Conservation (phyloP, 2,329 filamentous ascomycete species). For the Lecanicillium sp. region DNA sequence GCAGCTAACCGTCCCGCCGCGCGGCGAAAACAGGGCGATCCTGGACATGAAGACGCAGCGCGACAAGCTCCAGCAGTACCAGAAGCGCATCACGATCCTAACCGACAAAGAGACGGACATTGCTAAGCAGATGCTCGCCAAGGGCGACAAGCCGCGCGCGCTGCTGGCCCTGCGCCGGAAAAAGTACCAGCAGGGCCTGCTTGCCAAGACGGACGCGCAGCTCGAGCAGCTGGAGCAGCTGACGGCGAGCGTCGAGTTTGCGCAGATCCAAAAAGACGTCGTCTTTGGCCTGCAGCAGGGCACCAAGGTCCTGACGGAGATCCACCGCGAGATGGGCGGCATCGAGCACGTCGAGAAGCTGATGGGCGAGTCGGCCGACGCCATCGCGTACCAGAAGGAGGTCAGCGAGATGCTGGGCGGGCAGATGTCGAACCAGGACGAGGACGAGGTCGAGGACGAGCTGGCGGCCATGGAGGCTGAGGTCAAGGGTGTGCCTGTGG, state of each 20-base stretch:
- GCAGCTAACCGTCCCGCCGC: slow-evolving; percentile 7
- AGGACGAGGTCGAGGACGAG: slow-evolving; percentile 97
- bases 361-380: slow-evolving; percentile 87
- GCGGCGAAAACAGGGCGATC: slow-evolving; percentile 72
- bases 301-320: slow-evolving; percentile 81
- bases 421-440: slow-evolving; percentile 86
- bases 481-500: slow-evolving; percentile 14
- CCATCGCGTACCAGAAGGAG: slow-evolving; percentile 89
- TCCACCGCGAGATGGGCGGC: slow-evolving; percentile 93
- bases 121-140: slow-evolving; percentile 73
- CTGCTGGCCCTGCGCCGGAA: slow-evolving; percentile 86
- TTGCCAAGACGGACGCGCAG: slow-evolving; percentile 85
- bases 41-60: slow-evolving; percentile 96
- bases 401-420: slow-evolving; percentile 86
- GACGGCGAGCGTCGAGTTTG: slow-evolving; percentile 87
- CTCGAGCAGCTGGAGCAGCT: slow-evolving; percentile 90
- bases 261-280: slow-evolving; percentile 93
- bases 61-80: slow-evolving; percentile 95
- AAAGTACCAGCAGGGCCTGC: slow-evolving; percentile 90
- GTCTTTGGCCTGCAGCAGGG: slow-evolving; percentile 89
- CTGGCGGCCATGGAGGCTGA: slow-evolving; percentile 67
- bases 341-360: slow-evolving; percentile 91
- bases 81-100: slow-evolving; percentile 78
- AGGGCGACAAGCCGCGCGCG: slow-evolving; percentile 73
- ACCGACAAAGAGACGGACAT: slow-evolving; percentile 84